Evolutionary conservation across 176 grass and related monocot species (phyloP).

Genomic region (Saccharum officinarum): DNA sequence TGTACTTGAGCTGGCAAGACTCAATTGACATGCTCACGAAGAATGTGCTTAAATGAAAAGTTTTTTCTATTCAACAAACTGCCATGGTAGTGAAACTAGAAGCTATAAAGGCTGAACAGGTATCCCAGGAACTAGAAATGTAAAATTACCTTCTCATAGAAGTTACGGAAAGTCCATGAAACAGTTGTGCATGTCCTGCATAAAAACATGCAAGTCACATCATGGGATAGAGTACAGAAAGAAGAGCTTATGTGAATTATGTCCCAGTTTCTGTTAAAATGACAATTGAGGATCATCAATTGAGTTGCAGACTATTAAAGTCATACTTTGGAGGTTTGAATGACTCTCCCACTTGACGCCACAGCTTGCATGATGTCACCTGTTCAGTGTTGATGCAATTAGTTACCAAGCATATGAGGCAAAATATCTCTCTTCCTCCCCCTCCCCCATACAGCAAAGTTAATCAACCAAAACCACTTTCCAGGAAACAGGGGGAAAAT

Average conservation of each 20-base stretch:
- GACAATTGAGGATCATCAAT: conserved; percentile 9
- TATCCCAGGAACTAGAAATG: background rate
- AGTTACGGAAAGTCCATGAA: conserved; percentile 96
- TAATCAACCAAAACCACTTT: background rate
- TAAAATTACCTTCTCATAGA: conserved; percentile 92
- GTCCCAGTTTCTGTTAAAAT: background rate
- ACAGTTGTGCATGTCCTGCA: conserved; percentile 98
- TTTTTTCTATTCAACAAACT: conserved; percentile 12
- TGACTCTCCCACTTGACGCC: conserved; percentile 97
- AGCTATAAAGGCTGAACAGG: background rate
- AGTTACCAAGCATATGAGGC: conserved; percentile 9
- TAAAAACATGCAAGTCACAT: conserved; percentile 35
- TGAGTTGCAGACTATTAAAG: conserved; percentile 27
- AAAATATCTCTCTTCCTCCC: background rate
- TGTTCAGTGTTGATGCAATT: conserved; percentile 60
- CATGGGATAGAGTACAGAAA: conserved; percentile 25
- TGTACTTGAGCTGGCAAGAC: conserved; percentile 8
- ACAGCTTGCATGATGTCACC: conserved; percentile 94
- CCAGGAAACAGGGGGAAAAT: background rate
- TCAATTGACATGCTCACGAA: background rate
- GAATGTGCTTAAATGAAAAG: background rate
- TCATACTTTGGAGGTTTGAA: conserved; percentile 98
- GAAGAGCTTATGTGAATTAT: conserved; percentile 24
- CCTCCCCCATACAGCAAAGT: background rate
- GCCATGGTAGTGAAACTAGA: conserved; percentile 9